Evolutionary conservation across 2,329 filamentous ascomycete genomes (phyloP), one percentile per base, ranked within the genome.

Genomic region (Macroventuria anomochaeta): DNA sequence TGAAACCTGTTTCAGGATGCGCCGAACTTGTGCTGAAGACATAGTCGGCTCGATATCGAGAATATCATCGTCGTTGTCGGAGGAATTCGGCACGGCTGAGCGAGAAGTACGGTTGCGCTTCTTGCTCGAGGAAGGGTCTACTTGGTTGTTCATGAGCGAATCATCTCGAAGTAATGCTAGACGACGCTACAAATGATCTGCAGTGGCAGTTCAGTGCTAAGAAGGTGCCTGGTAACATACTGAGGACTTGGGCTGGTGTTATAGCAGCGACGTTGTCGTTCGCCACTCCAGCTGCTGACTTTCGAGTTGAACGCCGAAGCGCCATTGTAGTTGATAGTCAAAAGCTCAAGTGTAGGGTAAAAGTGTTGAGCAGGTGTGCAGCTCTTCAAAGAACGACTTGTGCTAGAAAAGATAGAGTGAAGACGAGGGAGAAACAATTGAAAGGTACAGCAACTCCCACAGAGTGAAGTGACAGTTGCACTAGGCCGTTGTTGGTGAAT

Each of bases 1-100:
- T 1, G 65, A 57, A 28, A 76, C 71, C 46, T 65, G 67, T 46
- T 73, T 74, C 34, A 75, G 49, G 6, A 70, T 49, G 33, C 68
- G 57, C 20, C 71, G 67, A n/a, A 49, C 10, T 25, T 49, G 53
- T 25, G 37, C 40, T 33, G 46, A 40, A 36, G 48, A 21, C 20
- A 48, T 39, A 17, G 58, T 29, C 7, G 53, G 18, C 13, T 59
- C 39, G 7, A 41, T 46, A 21, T 66, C 63, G 26, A 59, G 48
- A 1, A 42, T 36, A 20, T 67, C 62, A 43, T 62, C 58, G 26
- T 73, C 68, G 48, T 59, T 56, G 10, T 72, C 69, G 38, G 72
- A 72, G 20, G 67, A 71, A 49, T 75, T 64, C n/a, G 64, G 58
- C 20, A 74, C 64, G 42, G 68, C 61, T 12, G 55, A 55, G 43